A percentile compares a stretch with the other conserved stretches of the same genome.
Evolutionary conservation across 768 basidiomycete species (phyloP).

Genomic region (Phylloporus sp.): DNA sequence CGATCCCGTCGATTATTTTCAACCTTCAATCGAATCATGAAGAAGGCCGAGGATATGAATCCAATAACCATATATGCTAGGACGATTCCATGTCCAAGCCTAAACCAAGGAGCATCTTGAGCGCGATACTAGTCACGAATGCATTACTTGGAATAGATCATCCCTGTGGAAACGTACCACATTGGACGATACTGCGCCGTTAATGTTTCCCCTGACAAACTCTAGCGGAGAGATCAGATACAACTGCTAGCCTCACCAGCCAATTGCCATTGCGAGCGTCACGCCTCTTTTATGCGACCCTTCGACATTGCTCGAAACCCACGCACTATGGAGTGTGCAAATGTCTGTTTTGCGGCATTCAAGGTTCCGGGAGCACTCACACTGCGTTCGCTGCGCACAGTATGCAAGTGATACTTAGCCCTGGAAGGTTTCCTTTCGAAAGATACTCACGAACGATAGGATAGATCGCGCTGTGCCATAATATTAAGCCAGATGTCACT

Average conservation of each 20-base stretch:
- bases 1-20: slow-evolving; percentile 63
- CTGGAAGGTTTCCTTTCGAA: not conserved
- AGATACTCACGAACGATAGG: slow-evolving; percentile 40
- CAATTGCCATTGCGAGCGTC: slow-evolving; percentile 66
- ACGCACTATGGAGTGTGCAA: slow-evolving; percentile 41
- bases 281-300: slow-evolving; percentile 71
- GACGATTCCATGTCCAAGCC: slow-evolving; percentile 63
- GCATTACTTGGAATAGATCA: not conserved
- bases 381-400: slow-evolving; percentile 42
- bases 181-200: slow-evolving; percentile 64
- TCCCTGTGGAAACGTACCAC: slow-evolving; percentile 41
- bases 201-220: slow-evolving; percentile 49
- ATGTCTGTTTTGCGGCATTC: slow-evolving; percentile 1
- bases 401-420: not conserved
- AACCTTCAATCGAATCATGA: slow-evolving; percentile 42
- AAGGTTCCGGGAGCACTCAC: slow-evolving; percentile 30
- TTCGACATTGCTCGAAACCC: slow-evolving; percentile 69
- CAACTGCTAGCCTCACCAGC: slow-evolving; percentile 32
- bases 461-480: slow-evolving; percentile 37
- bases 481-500: not conserved
- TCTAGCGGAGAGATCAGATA: slow-evolving; percentile 15
- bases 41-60: slow-evolving; percentile 47
- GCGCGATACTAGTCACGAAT: slow-evolving; percentile 51
- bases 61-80: slow-evolving; percentile 67
- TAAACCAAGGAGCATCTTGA: slow-evolving; percentile 61